Conservation (phyloP, 148 eudicot genomes). For the Suaeda aralocaspica region DNA sequence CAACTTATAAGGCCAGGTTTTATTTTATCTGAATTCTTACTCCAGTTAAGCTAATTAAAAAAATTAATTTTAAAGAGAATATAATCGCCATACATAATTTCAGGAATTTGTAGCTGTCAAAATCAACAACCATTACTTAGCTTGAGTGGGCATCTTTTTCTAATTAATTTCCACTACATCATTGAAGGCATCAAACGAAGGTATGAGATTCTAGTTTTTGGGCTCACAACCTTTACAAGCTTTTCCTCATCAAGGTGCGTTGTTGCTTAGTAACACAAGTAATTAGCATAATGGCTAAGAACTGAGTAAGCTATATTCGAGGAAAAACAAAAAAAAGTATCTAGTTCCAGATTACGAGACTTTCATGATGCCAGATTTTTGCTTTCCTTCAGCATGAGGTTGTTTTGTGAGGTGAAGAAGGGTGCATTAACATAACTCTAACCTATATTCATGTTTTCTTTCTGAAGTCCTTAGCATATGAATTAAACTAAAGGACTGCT, state of each 20-base stretch:
- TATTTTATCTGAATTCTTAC: too few species aligned
- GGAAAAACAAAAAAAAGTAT: background rate
- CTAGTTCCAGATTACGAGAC: slow-evolving; percentile 1
- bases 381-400: background rate
- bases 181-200: slow-evolving; percentile 16
- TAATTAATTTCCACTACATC: slow-evolving; percentile 18
- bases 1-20: background rate
- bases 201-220: slow-evolving; percentile 26
- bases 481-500: background rate
- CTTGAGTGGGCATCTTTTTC: slow-evolving; percentile 24
- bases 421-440: background rate
- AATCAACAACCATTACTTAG: slow-evolving; percentile 16
- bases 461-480: background rate
- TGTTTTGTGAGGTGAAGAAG: background rate
- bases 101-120: slow-evolving; percentile 18
- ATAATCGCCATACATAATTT: background rate
- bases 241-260: slow-evolving; percentile 15
- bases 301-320: background rate
- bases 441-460: background rate
- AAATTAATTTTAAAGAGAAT: background rate
- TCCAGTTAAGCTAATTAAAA: too few species aligned
- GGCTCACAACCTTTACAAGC: slow-evolving; percentile 25
- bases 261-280: slow-evolving; percentile 8
- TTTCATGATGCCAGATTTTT: background rate
- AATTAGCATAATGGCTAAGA: slow-evolving; percentile 2